These are phyloP conservation scores for Vitis hybrid DNA, from an alignment of 177 flowering plant genomes.

Conservation along the genomic window DNA sequence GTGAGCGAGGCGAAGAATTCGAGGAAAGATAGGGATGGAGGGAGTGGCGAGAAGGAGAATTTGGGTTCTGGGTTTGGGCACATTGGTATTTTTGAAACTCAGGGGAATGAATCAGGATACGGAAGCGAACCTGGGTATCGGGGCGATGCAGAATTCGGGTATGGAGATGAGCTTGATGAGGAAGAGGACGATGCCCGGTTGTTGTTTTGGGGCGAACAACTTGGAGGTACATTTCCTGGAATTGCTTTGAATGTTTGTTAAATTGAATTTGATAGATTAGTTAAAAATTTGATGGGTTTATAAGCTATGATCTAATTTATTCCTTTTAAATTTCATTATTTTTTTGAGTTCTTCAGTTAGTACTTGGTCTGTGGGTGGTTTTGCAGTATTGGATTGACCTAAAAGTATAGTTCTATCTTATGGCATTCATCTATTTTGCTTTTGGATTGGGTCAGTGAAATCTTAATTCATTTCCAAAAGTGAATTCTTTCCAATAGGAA, in stretches of 20 bases:
- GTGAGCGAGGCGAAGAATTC: slow-evolving; percentile 64
- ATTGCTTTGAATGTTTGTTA: neutral
- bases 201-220: slow-evolving; percentile 72
- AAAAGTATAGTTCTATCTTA: too few relatives aligned
- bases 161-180: slow-evolving; percentile 87
- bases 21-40: slow-evolving; percentile 43
- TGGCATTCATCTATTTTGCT: too few relatives aligned
- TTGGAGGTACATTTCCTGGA: slow-evolving; percentile 48
- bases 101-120: slow-evolving; percentile 78
- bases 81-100: slow-evolving; percentile 36
- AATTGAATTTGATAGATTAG: too few relatives aligned
- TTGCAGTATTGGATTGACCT: too few relatives aligned
- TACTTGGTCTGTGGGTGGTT: too few relatives aligned
- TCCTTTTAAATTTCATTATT: neutral
- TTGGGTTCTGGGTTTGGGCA: slow-evolving; percentile 36
- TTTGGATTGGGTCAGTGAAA: too few relatives aligned
- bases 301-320: too few relatives aligned
- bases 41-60: slow-evolving; percentile 49
- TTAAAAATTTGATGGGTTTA: too few relatives aligned
- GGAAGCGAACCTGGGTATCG: slow-evolving; percentile 94
- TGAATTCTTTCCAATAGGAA: too few relatives aligned
- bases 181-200: slow-evolving; percentile 78
- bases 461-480: too few relatives aligned
- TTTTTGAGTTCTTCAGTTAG: too few relatives aligned
- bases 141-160: slow-evolving; percentile 89